Base-by-base conservation (phyloP, 345 rosid genomes). In the Fremontodendron californicum region DNA sequence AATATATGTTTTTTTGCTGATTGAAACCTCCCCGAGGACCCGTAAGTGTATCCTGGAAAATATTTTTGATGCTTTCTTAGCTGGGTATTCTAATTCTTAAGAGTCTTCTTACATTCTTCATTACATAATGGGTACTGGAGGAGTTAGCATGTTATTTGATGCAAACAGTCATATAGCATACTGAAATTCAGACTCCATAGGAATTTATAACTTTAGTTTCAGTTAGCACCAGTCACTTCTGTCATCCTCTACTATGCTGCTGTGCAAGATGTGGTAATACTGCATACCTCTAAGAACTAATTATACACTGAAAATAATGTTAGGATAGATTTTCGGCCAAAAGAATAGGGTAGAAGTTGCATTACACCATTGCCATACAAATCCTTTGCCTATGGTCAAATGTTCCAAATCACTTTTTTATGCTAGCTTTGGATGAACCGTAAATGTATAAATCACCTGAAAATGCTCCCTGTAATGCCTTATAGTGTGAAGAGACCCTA, bases 391-490 rank as follows among this genome's bases (percentile, higher is more conserved):
- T 18, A n/a, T 71, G 43, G 18, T 49, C n/a, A 29, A 31, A 39
- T 65, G 48, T 39, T 71, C 39, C 19, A 9, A 31, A 70, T 29
- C 43, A 33, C 61, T 18, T 52, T 52, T n/a, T 54, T 72, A 48
- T 29, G 12, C 21, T 46, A 71, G 31, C 62, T 35, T 51, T 18
- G 19, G 16, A 49, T 49, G 27, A 31, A 21, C 31, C 3, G 8
- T 39, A 31, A 40, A 45, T 6, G 15, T 31, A 19, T 46, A 4
- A 21, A 71, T 51, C 8, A 25, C 73, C 18, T n/a, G 3, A 25
- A 39, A 55, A 31, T 54, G 76, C 63, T 73, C 75, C 12, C 51
- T 25, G 15, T 37, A 55, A 55, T 73, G 42, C 49, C 60, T 35
- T 72, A 2, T 19, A 35, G 75, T 37, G 43, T 55, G 31, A 73